Percentiles rank a stretch among this genome's conserved stretches.
Conservation (phyloP, 305 asterid genomes). For the Caryopteris hybrid region DNA sequence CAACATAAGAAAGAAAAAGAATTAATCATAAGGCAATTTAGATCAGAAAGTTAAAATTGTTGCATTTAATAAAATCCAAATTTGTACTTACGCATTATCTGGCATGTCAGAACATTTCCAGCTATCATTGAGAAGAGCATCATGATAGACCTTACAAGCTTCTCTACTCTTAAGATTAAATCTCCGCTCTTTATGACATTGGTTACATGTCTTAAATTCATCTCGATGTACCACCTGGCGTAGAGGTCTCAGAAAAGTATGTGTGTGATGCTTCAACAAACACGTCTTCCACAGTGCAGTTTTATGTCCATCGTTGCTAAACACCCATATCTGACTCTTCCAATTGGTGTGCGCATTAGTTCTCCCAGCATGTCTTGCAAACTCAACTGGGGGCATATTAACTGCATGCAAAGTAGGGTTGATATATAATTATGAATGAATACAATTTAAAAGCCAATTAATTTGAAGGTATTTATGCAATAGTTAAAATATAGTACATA, state of each 20-base stretch:
- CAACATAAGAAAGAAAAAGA: neutral
- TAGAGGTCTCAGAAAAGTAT: constrained; percentile 21
- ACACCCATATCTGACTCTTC: constrained; percentile 44
- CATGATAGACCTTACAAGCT: constrained; percentile 58
- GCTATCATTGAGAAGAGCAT: constrained; percentile 36
- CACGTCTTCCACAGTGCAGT: constrained; percentile 21
- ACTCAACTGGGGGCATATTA: constrained; percentile 31
- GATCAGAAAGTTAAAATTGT: too few species aligned
- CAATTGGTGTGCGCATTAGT: constrained; percentile 21
- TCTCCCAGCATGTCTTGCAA: constrained; percentile 38
- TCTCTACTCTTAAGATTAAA: constrained; percentile 52
- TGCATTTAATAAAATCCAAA: too few species aligned
- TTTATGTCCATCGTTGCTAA: constrained; percentile 23
- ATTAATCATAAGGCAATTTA: too few species aligned
- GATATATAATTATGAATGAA: too few species aligned
- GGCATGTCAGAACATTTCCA: constrained; percentile 79
- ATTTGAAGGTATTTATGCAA: too few species aligned
- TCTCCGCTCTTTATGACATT: constrained; percentile 57
- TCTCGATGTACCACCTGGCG: constrained; percentile 37
- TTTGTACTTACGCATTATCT: constrained; percentile 16
- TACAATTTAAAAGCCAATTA: too few species aligned
- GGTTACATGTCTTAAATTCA: constrained; percentile 47
- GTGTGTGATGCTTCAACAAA: constrained; percentile 28
- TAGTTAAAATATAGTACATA: too few species aligned
- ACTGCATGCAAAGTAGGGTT: too few species aligned